Evolutionary conservation across 495 filamentous ascomycete genomes (phyloP), one percentile per base, ranked within the genome.

Genomic region (Hyaloscypha bicolor): DNA sequence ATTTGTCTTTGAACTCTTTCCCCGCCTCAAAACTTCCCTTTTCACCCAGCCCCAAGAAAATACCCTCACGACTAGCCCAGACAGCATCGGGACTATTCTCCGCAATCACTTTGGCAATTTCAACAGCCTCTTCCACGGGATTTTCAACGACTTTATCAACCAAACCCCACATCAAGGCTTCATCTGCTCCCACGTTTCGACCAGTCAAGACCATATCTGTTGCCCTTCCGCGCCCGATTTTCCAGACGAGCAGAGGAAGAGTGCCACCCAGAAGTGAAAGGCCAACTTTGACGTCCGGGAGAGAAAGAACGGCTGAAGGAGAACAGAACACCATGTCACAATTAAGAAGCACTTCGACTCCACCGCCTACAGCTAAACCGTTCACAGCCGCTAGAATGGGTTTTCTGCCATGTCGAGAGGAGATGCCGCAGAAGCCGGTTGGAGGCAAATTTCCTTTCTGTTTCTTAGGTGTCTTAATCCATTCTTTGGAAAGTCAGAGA

Each of bases 191-290:
- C 9, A 60, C 37, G 35, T 60, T 42, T 19, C 33, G 58, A 16
- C 58, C 58, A 0, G 58, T 42, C 14, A 60, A 60, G 4, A 60
- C 33, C 33, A 60, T 60, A 4, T 60, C 58, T 12, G 31, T 31
- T 21, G 33, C 11, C 11, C 31, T 33, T 21, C 22, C 25, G 32
- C 31, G 32, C 9, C 31, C 31, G 21, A 42, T 42, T 35, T 37
- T 42, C 22, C 31, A 3, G 6, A 60, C 55, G 55, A 57, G 55
- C 2, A 57, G 55, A 14, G 33, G 58, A 19, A 60, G 33, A 3
- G 58, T 60, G 30, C 58, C 58, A n/a, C 58, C 58, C 6, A 60
- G 33, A 30, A 60, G 58, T 16, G 22, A 60, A 19, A 60, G 31
- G 1, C 33, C 58, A 35, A 60, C 58, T 57, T 39, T 60, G 22